Conservation (phyloP, 1,284 basidiomycete species). For the Fistulina hepatica region DNA sequence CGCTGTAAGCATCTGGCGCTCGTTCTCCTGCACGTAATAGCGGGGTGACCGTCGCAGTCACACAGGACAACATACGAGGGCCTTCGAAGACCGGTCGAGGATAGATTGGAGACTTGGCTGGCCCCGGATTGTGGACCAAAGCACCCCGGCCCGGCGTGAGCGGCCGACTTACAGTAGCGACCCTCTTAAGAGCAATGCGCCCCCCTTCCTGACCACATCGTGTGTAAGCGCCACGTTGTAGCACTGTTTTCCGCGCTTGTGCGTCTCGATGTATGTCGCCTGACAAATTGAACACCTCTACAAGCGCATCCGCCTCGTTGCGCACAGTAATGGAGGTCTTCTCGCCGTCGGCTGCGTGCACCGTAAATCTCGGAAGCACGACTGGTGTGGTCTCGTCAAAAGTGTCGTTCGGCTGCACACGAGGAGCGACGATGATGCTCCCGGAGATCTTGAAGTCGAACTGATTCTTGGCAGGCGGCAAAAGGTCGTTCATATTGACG, state of each 20-base stretch:
- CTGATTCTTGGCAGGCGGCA: slow-evolving; percentile 42
- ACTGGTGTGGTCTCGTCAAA: slow-evolving; percentile 17
- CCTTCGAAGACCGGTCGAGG: slow-evolving; percentile 42
- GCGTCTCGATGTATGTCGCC: slow-evolving; percentile 36
- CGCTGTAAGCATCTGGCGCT: slow-evolving; percentile 41
- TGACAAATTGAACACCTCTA: slow-evolving; percentile 52
- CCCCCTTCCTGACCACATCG: slow-evolving; percentile 10
- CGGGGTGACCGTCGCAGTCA: slow-evolving; percentile 42
- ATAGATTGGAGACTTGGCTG: slow-evolving; percentile 21
- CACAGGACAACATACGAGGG: slow-evolving; percentile 50
- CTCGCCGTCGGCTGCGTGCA: slow-evolving; percentile 54
- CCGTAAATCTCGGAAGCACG: slow-evolving; percentile 53
- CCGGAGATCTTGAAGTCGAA: slow-evolving; percentile 59
- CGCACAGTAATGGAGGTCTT: slow-evolving; percentile 41
- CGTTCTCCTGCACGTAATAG: slow-evolving; percentile 25
- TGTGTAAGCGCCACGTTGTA: slow-evolving; percentile 14
- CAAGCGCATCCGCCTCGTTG: slow-evolving; percentile 40
- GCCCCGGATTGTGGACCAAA: slow-evolving; percentile 14
- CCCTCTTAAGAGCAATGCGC: slow-evolving; percentile 9
- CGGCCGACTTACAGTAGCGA: slow-evolving; percentile 26
- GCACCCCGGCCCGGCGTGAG: slow-evolving; percentile 12
- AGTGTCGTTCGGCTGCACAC: slow-evolving; percentile 10
- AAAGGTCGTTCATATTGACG: slow-evolving; percentile 66
- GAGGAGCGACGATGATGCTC: slow-evolving; percentile 47
- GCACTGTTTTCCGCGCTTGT: slow-evolving; percentile 45